phyloP scores from a whole-genome alignment of 257 asterid species.

The Nicotiana tabacum region DNA sequence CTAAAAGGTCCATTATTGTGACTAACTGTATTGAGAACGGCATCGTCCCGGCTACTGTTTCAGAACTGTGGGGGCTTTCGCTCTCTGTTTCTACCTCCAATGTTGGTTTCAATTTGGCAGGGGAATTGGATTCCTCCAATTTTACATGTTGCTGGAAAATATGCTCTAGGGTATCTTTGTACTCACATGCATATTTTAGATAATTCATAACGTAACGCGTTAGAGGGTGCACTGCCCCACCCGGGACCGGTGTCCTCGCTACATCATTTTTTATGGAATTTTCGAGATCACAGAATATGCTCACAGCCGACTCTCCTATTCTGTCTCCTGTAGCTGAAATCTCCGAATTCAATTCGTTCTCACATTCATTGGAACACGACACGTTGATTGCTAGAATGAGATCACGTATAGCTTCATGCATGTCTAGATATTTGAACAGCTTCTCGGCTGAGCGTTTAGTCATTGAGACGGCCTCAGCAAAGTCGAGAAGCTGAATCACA shows the following conservation, averaged over 20 bases:
- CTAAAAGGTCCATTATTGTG: slow-evolving; percentile 57
- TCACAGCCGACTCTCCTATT: slow-evolving; percentile 60
- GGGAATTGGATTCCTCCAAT: slow-evolving; percentile 2
- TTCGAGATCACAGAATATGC: slow-evolving; percentile 63
- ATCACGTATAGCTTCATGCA: slow-evolving; percentile 54
- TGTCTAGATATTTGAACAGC: slow-evolving; percentile 69
- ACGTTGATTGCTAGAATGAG: slow-evolving; percentile 37
- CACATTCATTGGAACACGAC: slow-evolving; percentile 23
- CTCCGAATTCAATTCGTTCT: slow-evolving; percentile 40
- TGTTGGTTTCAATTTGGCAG: neutral
- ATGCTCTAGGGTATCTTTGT: slow-evolving; percentile 48
- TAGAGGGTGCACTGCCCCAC: slow-evolving; percentile 91
- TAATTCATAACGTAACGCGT: slow-evolving; percentile 90
- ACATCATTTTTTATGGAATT: slow-evolving; percentile 56
- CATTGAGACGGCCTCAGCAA: slow-evolving; percentile 66
- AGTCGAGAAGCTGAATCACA: slow-evolving; percentile 72
- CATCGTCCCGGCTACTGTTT: slow-evolving; percentile 21
- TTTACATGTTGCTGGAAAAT: slow-evolving; percentile 38
- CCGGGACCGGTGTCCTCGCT: slow-evolving; percentile 59
- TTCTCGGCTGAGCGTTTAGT: slow-evolving; percentile 73
- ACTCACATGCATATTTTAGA: slow-evolving; percentile 62
- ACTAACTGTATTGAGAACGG: slow-evolving; percentile 52
- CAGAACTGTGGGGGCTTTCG: slow-evolving; percentile 36
- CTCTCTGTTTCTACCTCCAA: slow-evolving; percentile 24
- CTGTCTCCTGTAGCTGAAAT: slow-evolving; percentile 38